Evolutionary conservation across 345 rosid species (phyloP), one percentile per base, ranked within the genome.

Genomic region (Luvunga scandens): DNA sequence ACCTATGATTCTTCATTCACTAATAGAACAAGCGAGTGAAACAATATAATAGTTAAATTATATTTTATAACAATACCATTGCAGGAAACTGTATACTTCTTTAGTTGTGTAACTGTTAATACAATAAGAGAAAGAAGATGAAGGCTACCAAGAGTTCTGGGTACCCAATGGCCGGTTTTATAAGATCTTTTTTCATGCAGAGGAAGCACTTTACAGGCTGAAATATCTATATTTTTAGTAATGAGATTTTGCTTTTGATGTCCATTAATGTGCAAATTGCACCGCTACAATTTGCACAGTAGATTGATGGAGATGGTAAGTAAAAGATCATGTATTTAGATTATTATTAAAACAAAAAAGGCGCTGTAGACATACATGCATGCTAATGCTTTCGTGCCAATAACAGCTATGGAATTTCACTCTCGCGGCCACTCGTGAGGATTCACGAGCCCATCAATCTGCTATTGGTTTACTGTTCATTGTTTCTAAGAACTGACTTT

Each of bases 391-490:
- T 18, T 30, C 38, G 66, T 48, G 68, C 25, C 28, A 42, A 7
- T 30, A 34, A 34, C 55, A 74, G 48, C 9, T 38, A 55, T 53
- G 55, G 84, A 70, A 82, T 75, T 74, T 75, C 42, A 66, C 56
- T 19, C 75, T 61, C 57, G 25, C 19, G 14, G 73, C 9, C 64
- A 66, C 78, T 66, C 78, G 84, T 82, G 84, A 78, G 65, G 48
- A 75, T 70, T 82, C 84, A 82, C 84, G 82, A 82, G 84, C 73
- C 12, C 39, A 7, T 60, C 24, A 25, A 7, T 67, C 0, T 18
- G 21, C 9, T 9, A 13, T 9, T 27, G 66, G 18, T 39, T 67
- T 63, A 2, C 8, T 2, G 27, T 77, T 73, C 53, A n/a, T 60
- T 81, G 66, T 68, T 68, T 34, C 8, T 1, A 9, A 36, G n/a